Evolutionary conservation across 164 flowering plant species (phyloP), one percentile per base, ranked within the genome.

Genomic region (Cinnamomum micranthum): DNA sequence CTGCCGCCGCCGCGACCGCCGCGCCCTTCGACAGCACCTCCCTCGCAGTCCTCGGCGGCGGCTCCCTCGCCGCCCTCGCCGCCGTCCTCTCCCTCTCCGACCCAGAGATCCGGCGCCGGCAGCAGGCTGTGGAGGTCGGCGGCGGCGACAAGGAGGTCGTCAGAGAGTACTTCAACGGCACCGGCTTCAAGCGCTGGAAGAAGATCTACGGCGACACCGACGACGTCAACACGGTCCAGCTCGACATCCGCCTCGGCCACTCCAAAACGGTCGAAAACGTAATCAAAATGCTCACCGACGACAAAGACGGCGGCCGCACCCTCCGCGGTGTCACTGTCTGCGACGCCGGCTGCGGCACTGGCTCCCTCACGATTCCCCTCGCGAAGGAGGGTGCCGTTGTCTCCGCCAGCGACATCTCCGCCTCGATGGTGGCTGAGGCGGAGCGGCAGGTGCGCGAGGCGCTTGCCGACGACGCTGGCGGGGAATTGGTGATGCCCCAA

Each of bases 71-170:
- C 1, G 89, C 95, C 0, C 76, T 94, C 0, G 97, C 97, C 2
- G 95, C 97, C 0, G 84, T 82, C 31, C 78, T 96, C 23, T 87
- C 97, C 4, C 78, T 91, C 10, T 28, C 98, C 4, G 99, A 93
- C 85, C 99, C 99, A 0, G 98, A 93, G 80, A 84, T 81, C 79
- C 84, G 99, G 67, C 85, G 99, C 55, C 88, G 83, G 73, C 71
- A 81, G 35, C 99, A 96, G 82, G 99, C 99, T 15, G 94, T 87
- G 84, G 97, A 89, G 79, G 97, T 93, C 4, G 95, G 97, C 4
- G 99, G 99, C 20, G 97, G 88, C n/a, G 99, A 96, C 82, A 93
- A 96, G 86, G 97, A 93, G 74, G 99, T 96, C 9, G 99, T 96
- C 72, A 83, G 75, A 79, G 91, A 96, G 79, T 96, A 93, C 80